Evolutionary conservation across 2,329 filamentous ascomycete species (phyloP).

Genomic region (Alternaria panax): DNA sequence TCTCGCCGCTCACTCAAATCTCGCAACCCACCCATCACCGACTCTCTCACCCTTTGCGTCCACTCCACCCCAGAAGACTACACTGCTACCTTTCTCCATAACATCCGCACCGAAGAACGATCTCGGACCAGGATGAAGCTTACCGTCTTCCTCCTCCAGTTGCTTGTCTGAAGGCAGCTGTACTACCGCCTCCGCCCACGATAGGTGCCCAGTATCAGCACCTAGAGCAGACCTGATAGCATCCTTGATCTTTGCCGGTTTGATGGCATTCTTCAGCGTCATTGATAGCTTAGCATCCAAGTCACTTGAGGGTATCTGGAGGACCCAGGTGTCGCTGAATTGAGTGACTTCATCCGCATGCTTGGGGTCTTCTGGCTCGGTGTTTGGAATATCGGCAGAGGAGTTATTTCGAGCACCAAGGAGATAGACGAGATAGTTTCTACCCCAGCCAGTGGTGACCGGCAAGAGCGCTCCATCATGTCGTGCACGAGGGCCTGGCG

Average conservation of each 20-base stretch:
- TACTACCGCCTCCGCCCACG: constrained; percentile 54
- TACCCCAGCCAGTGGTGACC: constrained; percentile 54
- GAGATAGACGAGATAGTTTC: constrained; percentile 55
- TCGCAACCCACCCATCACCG: constrained; percentile 56
- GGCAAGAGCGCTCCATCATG: constrained; percentile 51
- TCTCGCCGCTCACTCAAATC: constrained; percentile 34
- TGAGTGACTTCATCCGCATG: constrained; percentile 28
- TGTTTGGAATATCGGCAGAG: background rate
- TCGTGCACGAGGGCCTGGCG: constrained; percentile 52
- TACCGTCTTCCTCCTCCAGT: constrained; percentile 48
- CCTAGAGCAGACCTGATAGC: constrained; percentile 52
- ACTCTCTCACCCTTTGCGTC: constrained; percentile 54
- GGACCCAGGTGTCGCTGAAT: constrained; percentile 55
- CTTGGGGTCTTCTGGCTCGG: constrained; percentile 13
- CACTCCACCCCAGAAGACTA: constrained; percentile 55
- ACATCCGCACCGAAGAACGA: constrained; percentile 53
- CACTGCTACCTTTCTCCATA: constrained; percentile 44
- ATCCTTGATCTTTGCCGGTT: constrained; percentile 56
- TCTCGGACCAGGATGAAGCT: constrained; percentile 55
- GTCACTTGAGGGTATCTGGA: constrained; percentile 53
- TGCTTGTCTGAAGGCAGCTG: constrained; percentile 42
- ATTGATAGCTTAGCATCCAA: constrained; percentile 33
- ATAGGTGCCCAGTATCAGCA: constrained; percentile 50
- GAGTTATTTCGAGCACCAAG: constrained; percentile 43
- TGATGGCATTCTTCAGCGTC: constrained; percentile 41